These are phyloP conservation scores for Onygenales sp. DNA, from an alignment of 2,329 filamentous ascomycete species.

Conservation along the genomic window DNA sequence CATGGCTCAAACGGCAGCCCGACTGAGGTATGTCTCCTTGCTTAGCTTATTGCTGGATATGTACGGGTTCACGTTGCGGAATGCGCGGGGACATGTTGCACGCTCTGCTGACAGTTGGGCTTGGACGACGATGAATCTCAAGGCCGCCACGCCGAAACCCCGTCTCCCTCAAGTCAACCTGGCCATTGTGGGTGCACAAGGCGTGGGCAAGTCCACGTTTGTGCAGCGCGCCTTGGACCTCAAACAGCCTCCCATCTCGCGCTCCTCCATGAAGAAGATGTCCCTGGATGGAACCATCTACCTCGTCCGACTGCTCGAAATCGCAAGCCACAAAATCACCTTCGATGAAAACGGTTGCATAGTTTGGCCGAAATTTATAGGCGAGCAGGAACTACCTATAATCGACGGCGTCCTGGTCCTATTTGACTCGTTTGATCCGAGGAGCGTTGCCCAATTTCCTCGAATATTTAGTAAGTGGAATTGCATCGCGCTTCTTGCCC, in stretches of 20 bases:
- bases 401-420: constrained; percentile 78
- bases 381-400: constrained; percentile 61
- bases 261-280: constrained; percentile 43
- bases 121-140: not conserved
- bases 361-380: constrained; percentile 43
- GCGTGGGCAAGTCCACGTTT: constrained; percentile 52
- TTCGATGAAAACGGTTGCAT: constrained; percentile 39
- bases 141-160: constrained; percentile 17
- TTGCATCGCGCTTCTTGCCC: constrained; percentile 1
- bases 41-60: no score
- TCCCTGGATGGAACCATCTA: constrained; percentile 47
- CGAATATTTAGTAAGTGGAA: constrained; percentile 64
- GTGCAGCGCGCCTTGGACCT: constrained; percentile 48
- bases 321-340: constrained; percentile 43
- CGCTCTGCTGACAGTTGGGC: not conserved
- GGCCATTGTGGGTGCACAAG: constrained; percentile 45
- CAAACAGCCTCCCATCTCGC: constrained; percentile 32
- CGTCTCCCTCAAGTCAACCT: constrained; percentile 47
- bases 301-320: constrained; percentile 49
- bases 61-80: no score
- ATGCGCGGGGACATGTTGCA: not conserved
- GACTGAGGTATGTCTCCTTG: constrained; percentile 19
- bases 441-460: constrained; percentile 64
- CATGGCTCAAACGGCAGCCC: constrained; percentile 4
- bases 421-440: constrained; percentile 75